Base-by-base conservation (phyloP, 257 asterid genomes). In the Parsonsia alboflavescens region DNA sequence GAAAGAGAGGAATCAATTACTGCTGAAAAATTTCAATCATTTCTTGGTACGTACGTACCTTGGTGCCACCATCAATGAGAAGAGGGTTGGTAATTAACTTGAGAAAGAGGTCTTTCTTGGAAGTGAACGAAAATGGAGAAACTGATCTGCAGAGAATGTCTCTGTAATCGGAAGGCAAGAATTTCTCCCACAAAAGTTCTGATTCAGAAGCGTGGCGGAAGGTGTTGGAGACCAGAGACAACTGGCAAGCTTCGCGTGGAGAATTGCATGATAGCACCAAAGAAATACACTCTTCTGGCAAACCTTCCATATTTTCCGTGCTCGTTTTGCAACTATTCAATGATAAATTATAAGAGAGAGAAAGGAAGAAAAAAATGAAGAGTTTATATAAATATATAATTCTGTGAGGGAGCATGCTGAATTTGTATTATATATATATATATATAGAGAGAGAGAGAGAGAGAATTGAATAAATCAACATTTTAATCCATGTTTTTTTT, bases 251-350 rank as follows among this genome's bases (percentile, higher is more conserved):
- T 33, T 83, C 91, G 44, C 44, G 63, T 1, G 97, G 94, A 44
- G 91, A 83, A 13, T 89, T 86, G 76, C 80, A 70, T 0, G 88
- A 78, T n/a, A 89, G 80, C 15, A 89, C 45, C 4, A 73, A 82
- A 46, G 80, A 81, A 7, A 89, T 56, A 69, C 96, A 88, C 28
- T 91, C 97, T 72, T 84, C 86, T 5, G 96, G 94, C 85, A 91
- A 70, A 21, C 21, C 21, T 19, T 84, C 78, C 54, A 68, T 68
- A 7, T 39, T 21, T 22, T 0, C 22, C 73, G 11, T n/a, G 5
- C 36, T 48, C 16, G 16, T 7, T 19, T 42, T 28, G 54, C 71
- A 67, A 33, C 45, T 30, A 9, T 39, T 6, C 11, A 54, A 54
- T 54, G 2, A 53, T 12, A 13, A 50, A 4, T 50, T 11, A 4